Evolutionary conservation across 1,284 basidiomycete species (phyloP), one percentile per base, ranked within the genome.

Genomic region (Puccinia hordei): DNA sequence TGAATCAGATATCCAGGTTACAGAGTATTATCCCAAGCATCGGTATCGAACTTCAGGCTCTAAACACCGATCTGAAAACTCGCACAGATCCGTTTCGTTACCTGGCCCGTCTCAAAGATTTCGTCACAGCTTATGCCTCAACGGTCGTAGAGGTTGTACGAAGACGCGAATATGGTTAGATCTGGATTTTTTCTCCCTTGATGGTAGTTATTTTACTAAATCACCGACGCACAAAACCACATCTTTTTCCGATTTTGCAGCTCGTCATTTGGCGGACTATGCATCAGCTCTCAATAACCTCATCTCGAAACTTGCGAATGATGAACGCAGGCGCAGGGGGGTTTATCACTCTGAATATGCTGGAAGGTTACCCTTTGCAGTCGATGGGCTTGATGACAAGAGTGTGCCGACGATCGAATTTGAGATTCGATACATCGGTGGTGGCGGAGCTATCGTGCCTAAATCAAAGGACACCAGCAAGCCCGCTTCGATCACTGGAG

Each of bases 91-190:
- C 92, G 73, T 98, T 98, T 86, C 89, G 92, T 27, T 94, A 98
- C 85, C 91, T 98, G 17, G 90, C 92, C 76, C 89, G 95, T 17
- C 87, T 98, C 53, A 94, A 97, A 84, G 91, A 90, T 80, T 93
- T 98, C 89, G 87, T 96, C 0, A 95, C 94, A 84, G 94, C 93
- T 0, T 99, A 99, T 85, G 93, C 93, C 0, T 92, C 94, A 0
- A 94, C 95, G 0, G 89, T 98, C 0, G 89, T 96, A 15, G 96
- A 99, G 86, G 90, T 96, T 51, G 92, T 96, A 0, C 88, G 95
- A 78, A 88, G 96, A 76, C 92, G 92, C 82, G 93, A 96, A 85
- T 98, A 96, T 85, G 88, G 92, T 90, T 82, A 86, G 89, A 85
- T 77, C 19, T 30, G 59, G 66, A 35, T 27, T 12, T 27, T 22